Conservation (phyloP, 768 basidiomycete genomes). For the Cyclocybe cylindracea region DNA sequence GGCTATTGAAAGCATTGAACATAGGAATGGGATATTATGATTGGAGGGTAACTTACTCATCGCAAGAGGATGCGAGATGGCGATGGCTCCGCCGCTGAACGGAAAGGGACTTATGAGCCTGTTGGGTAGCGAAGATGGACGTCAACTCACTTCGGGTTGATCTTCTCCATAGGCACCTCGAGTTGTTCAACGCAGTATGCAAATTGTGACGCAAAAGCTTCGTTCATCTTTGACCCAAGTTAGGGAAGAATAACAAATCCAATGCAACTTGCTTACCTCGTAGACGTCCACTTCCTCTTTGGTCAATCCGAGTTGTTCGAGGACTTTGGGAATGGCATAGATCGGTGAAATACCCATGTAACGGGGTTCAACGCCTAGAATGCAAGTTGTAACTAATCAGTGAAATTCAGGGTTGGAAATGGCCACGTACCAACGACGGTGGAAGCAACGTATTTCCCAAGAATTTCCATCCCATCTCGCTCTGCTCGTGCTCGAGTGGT, state of each 20-base stretch:
- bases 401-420: background rate
- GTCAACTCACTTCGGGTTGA: slow-evolving; percentile 76
- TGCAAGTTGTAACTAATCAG: background rate
- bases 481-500: slow-evolving; percentile 80
- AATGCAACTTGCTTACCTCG: slow-evolving; percentile 46
- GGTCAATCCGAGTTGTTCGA: slow-evolving; percentile 58
- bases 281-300: slow-evolving; percentile 78
- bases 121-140: background rate
- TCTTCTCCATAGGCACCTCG: slow-evolving; percentile 71
- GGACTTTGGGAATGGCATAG: slow-evolving; percentile 68
- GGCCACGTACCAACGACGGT: slow-evolving; percentile 67
- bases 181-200: slow-evolving; percentile 89
- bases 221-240: slow-evolving; percentile 61
- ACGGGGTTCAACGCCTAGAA: slow-evolving; percentile 68
- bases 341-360: slow-evolving; percentile 82
- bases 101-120: background rate
- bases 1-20: slow-evolving; percentile 43
- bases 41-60: slow-evolving; percentile 62
- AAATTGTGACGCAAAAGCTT: slow-evolving; percentile 93
- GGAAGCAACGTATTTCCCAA: slow-evolving; percentile 83
- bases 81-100: slow-evolving; percentile 80
- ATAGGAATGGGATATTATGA: background rate
- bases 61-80: slow-evolving; percentile 78
- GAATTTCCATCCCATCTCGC: slow-evolving; percentile 71
- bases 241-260: background rate